These are phyloP conservation scores for Serendipita vermifera DNA, from an alignment of 768 basidiomycete species.

Conservation along the genomic window DNA sequence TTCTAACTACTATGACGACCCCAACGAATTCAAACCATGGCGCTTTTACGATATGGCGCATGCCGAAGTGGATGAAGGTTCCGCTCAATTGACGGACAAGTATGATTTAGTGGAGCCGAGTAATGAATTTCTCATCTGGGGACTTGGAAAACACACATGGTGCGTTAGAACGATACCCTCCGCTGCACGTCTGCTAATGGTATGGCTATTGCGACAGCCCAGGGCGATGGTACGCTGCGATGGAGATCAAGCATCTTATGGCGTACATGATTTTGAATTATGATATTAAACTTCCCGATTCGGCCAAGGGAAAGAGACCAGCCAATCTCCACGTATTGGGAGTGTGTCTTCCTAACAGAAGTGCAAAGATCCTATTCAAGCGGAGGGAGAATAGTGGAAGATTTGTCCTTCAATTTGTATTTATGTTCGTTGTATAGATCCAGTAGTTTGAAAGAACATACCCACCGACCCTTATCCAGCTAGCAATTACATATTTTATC, in stretches of 20 bases:
- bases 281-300: slow-evolving; percentile 1
- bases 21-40: slow-evolving; percentile 20
- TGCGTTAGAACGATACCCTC: no score
- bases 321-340: background rate
- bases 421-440: no score
- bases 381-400: no score
- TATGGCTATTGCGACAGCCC: no score
- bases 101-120: slow-evolving; percentile 15
- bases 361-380: background rate
- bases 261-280: background rate
- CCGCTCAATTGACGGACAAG: slow-evolving; percentile 19
- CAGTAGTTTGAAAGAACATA: no score
- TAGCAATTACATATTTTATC: no score
- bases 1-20: slow-evolving; percentile 25
- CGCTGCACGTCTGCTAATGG: no score
- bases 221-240: slow-evolving; percentile 3
- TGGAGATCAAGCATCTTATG: background rate
- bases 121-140: slow-evolving; percentile 18
- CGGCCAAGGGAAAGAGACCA: slow-evolving; percentile 1
- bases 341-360: background rate
- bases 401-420: no score
- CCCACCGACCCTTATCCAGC: no score
- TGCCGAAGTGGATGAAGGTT: slow-evolving; percentile 17
- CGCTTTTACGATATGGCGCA: background rate
- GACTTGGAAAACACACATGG: slow-evolving; percentile 27